phyloP scores from a whole-genome alignment of 2,329 filamentous ascomycete species.

The Pleoardoris graminearum region DNA sequence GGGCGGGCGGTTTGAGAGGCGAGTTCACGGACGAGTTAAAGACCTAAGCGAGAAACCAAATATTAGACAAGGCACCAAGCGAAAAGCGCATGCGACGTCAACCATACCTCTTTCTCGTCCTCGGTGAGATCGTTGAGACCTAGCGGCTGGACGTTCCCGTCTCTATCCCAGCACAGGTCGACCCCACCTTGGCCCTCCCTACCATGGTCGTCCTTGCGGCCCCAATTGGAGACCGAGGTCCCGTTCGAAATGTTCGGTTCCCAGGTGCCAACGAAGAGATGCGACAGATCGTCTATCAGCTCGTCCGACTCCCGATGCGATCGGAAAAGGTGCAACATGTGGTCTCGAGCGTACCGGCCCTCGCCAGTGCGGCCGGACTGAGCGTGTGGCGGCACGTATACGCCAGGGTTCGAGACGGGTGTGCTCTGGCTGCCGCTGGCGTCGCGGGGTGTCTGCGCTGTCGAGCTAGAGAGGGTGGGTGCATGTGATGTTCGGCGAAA shows the following conservation, averaged over 20 bases:
- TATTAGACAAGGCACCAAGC: constrained; percentile 18
- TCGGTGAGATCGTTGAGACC: constrained; percentile 72
- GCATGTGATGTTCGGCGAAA: constrained; percentile 67
- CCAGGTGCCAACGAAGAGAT: constrained; percentile 76
- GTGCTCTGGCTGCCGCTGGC: constrained; percentile 27
- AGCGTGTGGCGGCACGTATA: constrained; percentile 66
- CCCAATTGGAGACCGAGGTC: constrained; percentile 64
- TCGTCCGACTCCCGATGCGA: constrained; percentile 57
- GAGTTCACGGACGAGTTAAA: constrained; percentile 91
- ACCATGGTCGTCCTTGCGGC: constrained; percentile 70
- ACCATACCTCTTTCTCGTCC: constrained; percentile 64
- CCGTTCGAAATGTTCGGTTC: constrained; percentile 74
- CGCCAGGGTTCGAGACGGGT: constrained; percentile 49
- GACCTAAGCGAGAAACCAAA: constrained; percentile 56
- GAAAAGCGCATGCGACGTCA: constrained; percentile 23
- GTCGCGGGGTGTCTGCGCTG: constrained; percentile 40
- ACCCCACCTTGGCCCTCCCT: constrained; percentile 76
- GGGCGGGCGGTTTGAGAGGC: constrained; percentile 80
- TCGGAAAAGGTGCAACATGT: constrained; percentile 75
- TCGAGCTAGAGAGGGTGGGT: constrained; percentile 53
- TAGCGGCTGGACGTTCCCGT: constrained; percentile 71
- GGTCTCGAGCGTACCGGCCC: constrained; percentile 74
- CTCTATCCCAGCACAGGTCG: constrained; percentile 88
- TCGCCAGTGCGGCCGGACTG: constrained; percentile 58
- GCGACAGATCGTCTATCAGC: constrained; percentile 64